A percentile compares a stretch with the other conserved stretches of the same genome.
phyloP scores from a whole-genome alignment of 1,284 basidiomycete species.

The Fomitiporia mediterranea region DNA sequence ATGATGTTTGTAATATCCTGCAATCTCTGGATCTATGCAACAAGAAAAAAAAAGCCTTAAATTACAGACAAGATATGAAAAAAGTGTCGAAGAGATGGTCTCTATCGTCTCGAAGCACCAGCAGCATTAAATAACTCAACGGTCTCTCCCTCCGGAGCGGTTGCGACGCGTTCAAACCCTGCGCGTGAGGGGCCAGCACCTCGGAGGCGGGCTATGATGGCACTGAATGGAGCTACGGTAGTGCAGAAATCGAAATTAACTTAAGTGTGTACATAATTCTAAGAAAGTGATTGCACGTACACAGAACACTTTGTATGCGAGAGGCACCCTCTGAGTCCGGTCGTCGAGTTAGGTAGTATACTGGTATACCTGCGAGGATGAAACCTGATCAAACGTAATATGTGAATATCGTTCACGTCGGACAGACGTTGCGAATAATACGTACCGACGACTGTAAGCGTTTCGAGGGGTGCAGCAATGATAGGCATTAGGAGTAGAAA shows the following conservation, averaged over 20 bases:
- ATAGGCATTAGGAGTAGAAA: constrained; percentile 95
- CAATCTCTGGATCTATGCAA: background rate
- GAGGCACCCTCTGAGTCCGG: constrained; percentile 37
- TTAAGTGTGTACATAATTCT: too few relatives aligned
- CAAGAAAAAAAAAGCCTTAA: background rate
- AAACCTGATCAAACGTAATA: constrained; percentile 44
- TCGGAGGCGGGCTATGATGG: constrained; percentile 6
- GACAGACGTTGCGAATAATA: too few relatives aligned
- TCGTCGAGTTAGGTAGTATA: constrained; percentile 75
- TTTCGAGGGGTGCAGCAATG: constrained; percentile 88
- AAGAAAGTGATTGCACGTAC: too few relatives aligned
- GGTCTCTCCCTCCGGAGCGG: constrained; percentile 12
- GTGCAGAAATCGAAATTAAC: background rate
- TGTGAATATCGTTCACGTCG: background rate
- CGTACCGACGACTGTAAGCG: constrained; percentile 78
- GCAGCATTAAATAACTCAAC: background rate
- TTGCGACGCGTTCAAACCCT: constrained; percentile 17
- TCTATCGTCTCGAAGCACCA: background rate
- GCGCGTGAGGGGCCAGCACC: constrained; percentile 8
- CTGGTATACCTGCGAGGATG: constrained; percentile 71
- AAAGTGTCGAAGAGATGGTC: too few relatives aligned
- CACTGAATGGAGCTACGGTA: constrained; percentile 11
- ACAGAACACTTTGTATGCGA: constrained; percentile 40
- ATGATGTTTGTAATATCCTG: too few relatives aligned
- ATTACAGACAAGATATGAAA: too few relatives aligned